A percentile compares a stretch with the other conserved stretches of the same genome.
Conservation (phyloP, 345 rosid species). For the Barbarea vulgaris region DNA sequence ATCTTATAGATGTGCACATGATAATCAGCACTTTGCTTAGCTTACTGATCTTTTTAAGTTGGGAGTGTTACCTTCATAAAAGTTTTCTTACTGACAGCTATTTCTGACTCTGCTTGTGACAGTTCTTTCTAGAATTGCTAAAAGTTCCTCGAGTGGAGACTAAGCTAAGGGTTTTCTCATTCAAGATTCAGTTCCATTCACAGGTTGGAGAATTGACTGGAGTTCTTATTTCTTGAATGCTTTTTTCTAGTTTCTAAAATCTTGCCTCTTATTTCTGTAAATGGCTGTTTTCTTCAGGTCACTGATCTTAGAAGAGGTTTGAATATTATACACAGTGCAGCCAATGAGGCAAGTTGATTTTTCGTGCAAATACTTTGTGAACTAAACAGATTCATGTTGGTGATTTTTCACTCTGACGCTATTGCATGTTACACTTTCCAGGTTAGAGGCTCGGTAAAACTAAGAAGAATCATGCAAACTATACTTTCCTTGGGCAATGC, state of each 20-base stretch:
- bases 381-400: constrained; percentile 7
- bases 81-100: constrained; percentile 20
- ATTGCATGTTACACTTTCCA: constrained; percentile 38
- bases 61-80: neutral
- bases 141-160: constrained; percentile 84
- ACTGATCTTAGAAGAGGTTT: constrained; percentile 70
- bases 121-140: constrained; percentile 82
- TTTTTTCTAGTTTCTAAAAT: constrained; percentile 26
- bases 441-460: constrained; percentile 68
- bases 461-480: constrained; percentile 84
- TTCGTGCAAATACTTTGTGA: constrained; percentile 22
- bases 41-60: neutral
- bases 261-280: constrained; percentile 11
- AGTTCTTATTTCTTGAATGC: constrained; percentile 23
- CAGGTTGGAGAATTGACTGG: constrained; percentile 54
- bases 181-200: constrained; percentile 65
- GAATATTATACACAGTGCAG: constrained; percentile 60
- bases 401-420: constrained; percentile 24
- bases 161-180: constrained; percentile 80
- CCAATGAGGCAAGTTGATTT: constrained; percentile 66
- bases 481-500: constrained; percentile 90
- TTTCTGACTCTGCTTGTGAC: constrained; percentile 36
- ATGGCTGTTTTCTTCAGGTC: constrained; percentile 54
- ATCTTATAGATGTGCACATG: constrained; percentile 8
- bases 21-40: neutral